These are phyloP conservation scores for Rickenella mellea DNA, from an alignment of 768 basidiomycete genomes.

Conservation along the genomic window DNA sequence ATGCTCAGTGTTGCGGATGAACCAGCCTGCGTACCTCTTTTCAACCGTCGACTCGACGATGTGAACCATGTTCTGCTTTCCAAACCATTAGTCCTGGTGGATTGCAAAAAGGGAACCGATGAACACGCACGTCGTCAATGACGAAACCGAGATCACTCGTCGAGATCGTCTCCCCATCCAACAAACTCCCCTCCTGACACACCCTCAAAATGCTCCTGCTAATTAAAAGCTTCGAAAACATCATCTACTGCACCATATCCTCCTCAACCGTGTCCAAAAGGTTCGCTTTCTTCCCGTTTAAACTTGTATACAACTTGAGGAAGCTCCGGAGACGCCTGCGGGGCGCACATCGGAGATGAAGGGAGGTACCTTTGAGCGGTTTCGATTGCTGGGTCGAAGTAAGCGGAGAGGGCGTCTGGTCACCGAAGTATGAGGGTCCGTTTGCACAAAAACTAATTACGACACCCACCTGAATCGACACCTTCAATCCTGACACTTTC, in stretches of 20 bases:
- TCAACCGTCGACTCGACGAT: slow-evolving; percentile 93
- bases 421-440: no score
- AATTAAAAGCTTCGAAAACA: slow-evolving; percentile 88
- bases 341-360: slow-evolving; percentile 74
- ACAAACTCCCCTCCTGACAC: no score
- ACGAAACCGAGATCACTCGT: slow-evolving; percentile 95
- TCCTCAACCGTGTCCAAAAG: slow-evolving; percentile 92
- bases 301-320: slow-evolving; percentile 90
- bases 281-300: slow-evolving; percentile 84
- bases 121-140: slow-evolving; percentile 71
- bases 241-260: slow-evolving; percentile 91
- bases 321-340: slow-evolving; percentile 81
- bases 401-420: slow-evolving; percentile 42
- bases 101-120: background rate
- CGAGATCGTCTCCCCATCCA: slow-evolving; percentile 80
- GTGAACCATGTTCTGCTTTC: slow-evolving; percentile 82
- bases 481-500: no score
- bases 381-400: slow-evolving; percentile 39
- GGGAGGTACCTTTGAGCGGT: slow-evolving; percentile 81
- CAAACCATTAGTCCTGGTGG: background rate
- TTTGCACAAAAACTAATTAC: no score
- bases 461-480: no score
- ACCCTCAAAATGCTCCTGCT: slow-evolving; percentile 46
- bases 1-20: slow-evolving; percentile 92
- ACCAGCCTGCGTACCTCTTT: slow-evolving; percentile 91